Base-by-base conservation (phyloP, 2,329 filamentous ascomycete genomes). In the Arachnomyces sp. region DNA sequence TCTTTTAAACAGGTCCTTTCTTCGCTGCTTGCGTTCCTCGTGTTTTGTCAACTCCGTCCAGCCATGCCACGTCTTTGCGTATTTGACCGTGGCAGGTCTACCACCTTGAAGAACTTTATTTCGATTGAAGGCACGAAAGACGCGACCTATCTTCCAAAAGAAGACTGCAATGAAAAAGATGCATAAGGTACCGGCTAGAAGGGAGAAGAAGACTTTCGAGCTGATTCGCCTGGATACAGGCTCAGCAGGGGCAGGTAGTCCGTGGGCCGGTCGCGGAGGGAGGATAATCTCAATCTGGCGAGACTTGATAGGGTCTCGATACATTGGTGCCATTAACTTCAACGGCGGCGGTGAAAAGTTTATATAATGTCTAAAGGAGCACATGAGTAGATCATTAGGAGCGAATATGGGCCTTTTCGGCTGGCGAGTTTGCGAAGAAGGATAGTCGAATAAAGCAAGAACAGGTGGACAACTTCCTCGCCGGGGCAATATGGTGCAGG, bases 51-150 rank as follows among this genome's bases (percentile, higher is more conserved):
- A 38, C 2, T 57, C 49, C 11, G 66, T 51, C 64, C 64, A 67
- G 28, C 63, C 64, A 42, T 67, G 65, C 63, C 64, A 67, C 9
- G 63, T 65, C 31, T 56, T 62, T 16, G 56, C 56, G 44, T 64
- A 65, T 11, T 61, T 60, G 44, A 52, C 49, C 12, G 49, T 51
- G 7, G 53, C 46, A 3, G 45, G 37, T 43, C 60, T 65, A 16
- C 59, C 59, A 38, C 44, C 48, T 33, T 46, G 39, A 14, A 65
- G 37, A 21, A 67, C 55, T 44, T 51, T 60, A 30, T 54, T 42
- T 38, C 52, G 50, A 6, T 52, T 66, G 37, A 66, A 62, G 2
- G 40, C 54, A 38, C 64, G 62, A 42, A 63, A 44, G 39, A 62
- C 58, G 3, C 52, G 45, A 7, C 62, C 63, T 21, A 56, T 39